phyloP scores from a whole-genome alignment of 148 eudicot species.

The Diospyros kaki region DNA sequence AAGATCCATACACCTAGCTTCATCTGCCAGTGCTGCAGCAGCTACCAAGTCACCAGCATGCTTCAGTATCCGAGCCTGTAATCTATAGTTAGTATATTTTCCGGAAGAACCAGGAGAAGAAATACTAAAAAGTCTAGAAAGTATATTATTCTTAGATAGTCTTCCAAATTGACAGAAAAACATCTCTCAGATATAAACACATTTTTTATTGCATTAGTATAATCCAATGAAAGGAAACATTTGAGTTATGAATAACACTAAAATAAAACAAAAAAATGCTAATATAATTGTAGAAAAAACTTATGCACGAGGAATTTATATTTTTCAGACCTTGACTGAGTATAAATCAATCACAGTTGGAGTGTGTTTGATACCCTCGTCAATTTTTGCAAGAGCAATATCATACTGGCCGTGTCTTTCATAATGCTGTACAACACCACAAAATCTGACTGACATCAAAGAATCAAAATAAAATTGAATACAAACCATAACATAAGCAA shows the following conservation, averaged over 20 bases:
- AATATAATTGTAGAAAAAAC: not conserved
- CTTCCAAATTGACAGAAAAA: not conserved
- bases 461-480: not conserved
- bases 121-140: not conserved
- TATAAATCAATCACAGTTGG: slow-evolving; percentile 96
- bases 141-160: not conserved
- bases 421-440: slow-evolving; percentile 67
- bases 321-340: slow-evolving; percentile 70
- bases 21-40: slow-evolving; percentile 98
- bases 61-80: slow-evolving; percentile 89
- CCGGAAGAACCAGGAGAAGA: not conserved
- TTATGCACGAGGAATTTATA: not conserved
- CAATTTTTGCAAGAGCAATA: slow-evolving; percentile 71
- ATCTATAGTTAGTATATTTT: not conserved
- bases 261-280: not conserved
- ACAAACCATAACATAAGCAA: not conserved
- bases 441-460: not conserved
- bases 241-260: not conserved
- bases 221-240: too few species aligned
- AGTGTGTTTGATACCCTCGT: slow-evolving; percentile 88
- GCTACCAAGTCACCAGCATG: slow-evolving; percentile 92
- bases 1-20: slow-evolving; percentile 99
- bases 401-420: slow-evolving; percentile 74
- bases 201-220: not conserved
- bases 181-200: not conserved